Evolutionary conservation across 2,329 filamentous ascomycete genomes (phyloP).

Genomic region (Fusarium gaditjirri): DNA sequence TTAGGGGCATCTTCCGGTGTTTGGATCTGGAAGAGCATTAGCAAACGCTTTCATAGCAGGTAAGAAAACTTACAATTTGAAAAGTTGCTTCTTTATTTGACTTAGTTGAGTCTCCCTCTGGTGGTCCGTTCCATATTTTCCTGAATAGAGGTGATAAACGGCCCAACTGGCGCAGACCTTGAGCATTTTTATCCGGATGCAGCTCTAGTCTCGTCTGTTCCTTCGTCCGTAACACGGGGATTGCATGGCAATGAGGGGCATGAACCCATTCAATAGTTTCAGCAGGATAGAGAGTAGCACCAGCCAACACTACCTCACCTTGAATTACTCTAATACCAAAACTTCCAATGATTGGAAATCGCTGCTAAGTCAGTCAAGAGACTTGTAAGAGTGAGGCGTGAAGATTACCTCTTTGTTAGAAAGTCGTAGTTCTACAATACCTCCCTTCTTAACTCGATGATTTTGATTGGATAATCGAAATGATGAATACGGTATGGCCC

Average conservation of each 20-base stretch:
- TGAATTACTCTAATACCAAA: slow-evolving; percentile 71
- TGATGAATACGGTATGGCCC: slow-evolving; percentile 54
- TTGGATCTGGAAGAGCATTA: slow-evolving; percentile 57
- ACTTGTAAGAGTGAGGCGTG: background rate
- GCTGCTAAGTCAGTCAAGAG: slow-evolving; percentile 54
- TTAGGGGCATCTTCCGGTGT: slow-evolving; percentile 64
- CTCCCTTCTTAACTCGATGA: slow-evolving; percentile 52
- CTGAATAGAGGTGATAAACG: slow-evolving; percentile 73
- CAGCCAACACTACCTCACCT: slow-evolving; percentile 73
- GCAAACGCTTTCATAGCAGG: background rate
- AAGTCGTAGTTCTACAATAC: slow-evolving; percentile 55
- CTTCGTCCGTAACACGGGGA: slow-evolving; percentile 71
- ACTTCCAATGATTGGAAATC: slow-evolving; percentile 72
- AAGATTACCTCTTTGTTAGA: slow-evolving; percentile 60
- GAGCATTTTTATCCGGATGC: slow-evolving; percentile 61
- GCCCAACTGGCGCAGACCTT: slow-evolving; percentile 63
- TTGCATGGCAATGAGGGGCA: slow-evolving; percentile 74
- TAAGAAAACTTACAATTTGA: slow-evolving; percentile 57
- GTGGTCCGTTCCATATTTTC: slow-evolving; percentile 70
- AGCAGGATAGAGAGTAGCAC: slow-evolving; percentile 67
- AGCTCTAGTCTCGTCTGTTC: slow-evolving; percentile 66
- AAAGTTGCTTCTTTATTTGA: slow-evolving; percentile 51
- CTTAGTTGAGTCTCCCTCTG: slow-evolving; percentile 35
- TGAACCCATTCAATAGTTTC: slow-evolving; percentile 65
- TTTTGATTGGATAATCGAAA: slow-evolving; percentile 60